phyloP scores from a whole-genome alignment of 805 yeast species.

The Maudiozyma turicensis region DNA sequence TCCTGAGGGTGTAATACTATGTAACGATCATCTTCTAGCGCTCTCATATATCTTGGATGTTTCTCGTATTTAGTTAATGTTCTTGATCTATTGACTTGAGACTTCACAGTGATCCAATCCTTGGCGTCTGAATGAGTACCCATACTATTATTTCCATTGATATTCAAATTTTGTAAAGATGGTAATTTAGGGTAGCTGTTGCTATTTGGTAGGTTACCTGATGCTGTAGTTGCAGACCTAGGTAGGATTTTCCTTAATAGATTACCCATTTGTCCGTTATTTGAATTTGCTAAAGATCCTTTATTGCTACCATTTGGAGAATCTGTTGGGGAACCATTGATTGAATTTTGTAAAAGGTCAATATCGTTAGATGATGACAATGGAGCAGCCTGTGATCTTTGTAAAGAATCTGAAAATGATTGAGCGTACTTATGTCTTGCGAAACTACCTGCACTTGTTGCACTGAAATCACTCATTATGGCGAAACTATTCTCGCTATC shows the following conservation, averaged over 20 bases:
- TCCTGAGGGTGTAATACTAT: constrained; percentile 55
- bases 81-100: constrained; percentile 63
- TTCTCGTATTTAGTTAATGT: constrained; percentile 61
- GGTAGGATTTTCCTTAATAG: constrained; percentile 27
- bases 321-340: neutral
- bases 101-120: constrained; percentile 45
- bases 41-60: constrained; percentile 57
- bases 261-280: constrained; percentile 24
- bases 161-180: constrained; percentile 17
- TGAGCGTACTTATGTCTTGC: constrained; percentile 59
- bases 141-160: constrained; percentile 10
- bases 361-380: constrained; percentile 2
- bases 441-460: constrained; percentile 82
- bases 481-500: constrained; percentile 34
- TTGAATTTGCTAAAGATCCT: constrained; percentile 4
- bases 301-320: constrained; percentile 6
- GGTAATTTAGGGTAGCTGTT: constrained; percentile 20
- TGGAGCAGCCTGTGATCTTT: constrained; percentile 14
- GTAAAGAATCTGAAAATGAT: constrained; percentile 24
- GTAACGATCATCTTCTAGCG: constrained; percentile 49
- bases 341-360: neutral
- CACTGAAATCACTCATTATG: constrained; percentile 58
- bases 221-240: constrained; percentile 13
- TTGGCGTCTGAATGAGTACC: constrained; percentile 36
- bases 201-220: neutral